These are phyloP conservation scores for Chaetomiaceae sp. DNA, from an alignment of 2,329 filamentous ascomycete genomes.

Conservation along the genomic window DNA sequence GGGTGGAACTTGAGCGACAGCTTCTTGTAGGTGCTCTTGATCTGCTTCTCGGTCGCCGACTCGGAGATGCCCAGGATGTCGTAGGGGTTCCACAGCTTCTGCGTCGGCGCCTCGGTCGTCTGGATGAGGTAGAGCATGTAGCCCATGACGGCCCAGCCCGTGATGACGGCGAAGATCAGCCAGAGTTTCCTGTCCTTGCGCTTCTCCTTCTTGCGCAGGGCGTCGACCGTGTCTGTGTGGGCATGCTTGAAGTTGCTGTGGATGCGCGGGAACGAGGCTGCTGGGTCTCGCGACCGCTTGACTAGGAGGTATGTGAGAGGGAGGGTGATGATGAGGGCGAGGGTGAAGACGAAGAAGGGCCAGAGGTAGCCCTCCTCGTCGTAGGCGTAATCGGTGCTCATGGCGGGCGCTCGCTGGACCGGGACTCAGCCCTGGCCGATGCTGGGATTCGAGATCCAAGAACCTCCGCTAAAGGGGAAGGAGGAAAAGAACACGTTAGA, in stretches of 20 bases:
- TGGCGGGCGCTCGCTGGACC: slow-evolving; percentile 43
- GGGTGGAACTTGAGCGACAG: slow-evolving; percentile 85
- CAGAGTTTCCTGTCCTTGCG: slow-evolving; percentile 86
- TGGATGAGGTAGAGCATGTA: slow-evolving; percentile 90
- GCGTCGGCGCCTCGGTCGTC: slow-evolving; percentile 64
- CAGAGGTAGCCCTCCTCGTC: slow-evolving; percentile 98
- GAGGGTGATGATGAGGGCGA: slow-evolving; percentile 80
- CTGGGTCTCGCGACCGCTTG: slow-evolving; percentile 69
- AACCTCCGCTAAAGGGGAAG: neutral
- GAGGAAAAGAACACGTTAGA: neutral
- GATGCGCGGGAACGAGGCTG: slow-evolving; percentile 78
- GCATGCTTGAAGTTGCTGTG: slow-evolving; percentile 74
- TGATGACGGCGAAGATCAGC: slow-evolving; percentile 68
- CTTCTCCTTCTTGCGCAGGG: slow-evolving; percentile 79
- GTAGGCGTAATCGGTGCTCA: slow-evolving; percentile 96
- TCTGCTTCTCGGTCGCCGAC: slow-evolving; percentile 81
- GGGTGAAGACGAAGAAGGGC: slow-evolving; percentile 95
- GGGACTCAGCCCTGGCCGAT: neutral
- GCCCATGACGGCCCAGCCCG: slow-evolving; percentile 78
- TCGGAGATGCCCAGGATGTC: slow-evolving; percentile 85
- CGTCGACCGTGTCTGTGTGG: slow-evolving; percentile 77
- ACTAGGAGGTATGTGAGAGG: slow-evolving; percentile 87
- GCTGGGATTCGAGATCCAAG: neutral
- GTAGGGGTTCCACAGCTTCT: slow-evolving; percentile 94
- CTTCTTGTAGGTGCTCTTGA: slow-evolving; percentile 85